These are phyloP conservation scores for Mortierella sp. DNA, from an alignment of 371 early-diverging fungal genomes.

Conservation along the genomic window DNA sequence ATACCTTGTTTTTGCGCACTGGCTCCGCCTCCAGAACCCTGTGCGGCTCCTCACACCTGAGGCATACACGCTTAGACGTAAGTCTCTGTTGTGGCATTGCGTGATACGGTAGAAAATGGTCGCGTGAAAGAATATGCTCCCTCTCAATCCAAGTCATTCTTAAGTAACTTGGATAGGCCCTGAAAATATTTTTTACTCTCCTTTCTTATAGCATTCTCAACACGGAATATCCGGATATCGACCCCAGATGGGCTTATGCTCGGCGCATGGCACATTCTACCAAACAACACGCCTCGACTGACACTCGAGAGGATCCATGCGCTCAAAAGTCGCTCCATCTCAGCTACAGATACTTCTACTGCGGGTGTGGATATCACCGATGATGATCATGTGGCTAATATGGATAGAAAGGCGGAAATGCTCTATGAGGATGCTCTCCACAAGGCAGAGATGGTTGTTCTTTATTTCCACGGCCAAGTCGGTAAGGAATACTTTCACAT, in stretches of 20 bases:
- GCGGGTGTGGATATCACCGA: background rate
- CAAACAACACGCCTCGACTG: conserved; percentile 17
- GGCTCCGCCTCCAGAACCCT: conserved; percentile 44
- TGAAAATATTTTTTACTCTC: background rate
- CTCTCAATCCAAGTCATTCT: background rate
- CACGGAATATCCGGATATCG: conserved; percentile 34
- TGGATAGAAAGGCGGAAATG: conserved; percentile 12
- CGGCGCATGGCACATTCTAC: conserved; percentile 49
- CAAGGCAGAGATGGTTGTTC: conserved; percentile 29
- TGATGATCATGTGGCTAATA: background rate
- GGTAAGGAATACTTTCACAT: conserved; percentile 7
- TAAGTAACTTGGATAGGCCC: background rate
- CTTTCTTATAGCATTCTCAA: conserved; percentile 26
- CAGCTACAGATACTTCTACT: background rate
- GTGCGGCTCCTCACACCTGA: conserved; percentile 38
- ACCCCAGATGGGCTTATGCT: conserved; percentile 32
- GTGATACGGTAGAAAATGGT: background rate
- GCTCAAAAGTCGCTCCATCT: conserved; percentile 2
- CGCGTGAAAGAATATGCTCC: background rate
- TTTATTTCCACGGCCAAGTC: conserved; percentile 49
- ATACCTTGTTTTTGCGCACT: conserved; percentile 48
- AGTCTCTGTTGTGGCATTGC: background rate
- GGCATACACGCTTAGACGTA: conserved; percentile 39
- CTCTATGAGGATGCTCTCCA: conserved; percentile 34
- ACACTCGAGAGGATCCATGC: conserved; percentile 32